Evolutionary conservation across 129 eudicot species (phyloP).

Genomic region (Chrysanthemum seticuspe): DNA sequence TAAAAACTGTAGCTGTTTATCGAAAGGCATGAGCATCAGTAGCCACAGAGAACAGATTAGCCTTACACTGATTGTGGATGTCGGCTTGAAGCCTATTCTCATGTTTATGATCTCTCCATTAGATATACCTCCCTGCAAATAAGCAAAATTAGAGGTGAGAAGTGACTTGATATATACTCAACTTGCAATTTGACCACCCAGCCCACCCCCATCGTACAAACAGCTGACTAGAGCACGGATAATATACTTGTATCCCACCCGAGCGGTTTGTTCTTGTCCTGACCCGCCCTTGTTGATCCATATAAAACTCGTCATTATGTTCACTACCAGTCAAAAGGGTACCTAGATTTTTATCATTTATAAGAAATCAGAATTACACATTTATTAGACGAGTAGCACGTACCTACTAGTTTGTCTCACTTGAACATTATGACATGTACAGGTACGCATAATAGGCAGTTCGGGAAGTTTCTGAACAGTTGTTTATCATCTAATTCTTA

Average conservation of each 20-base stretch:
- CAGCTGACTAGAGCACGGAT: constrained; percentile 4
- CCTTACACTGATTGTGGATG: constrained; percentile 81
- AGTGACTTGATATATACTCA: not conserved
- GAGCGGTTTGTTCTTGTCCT: constrained; percentile 97
- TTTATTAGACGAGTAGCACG: not conserved
- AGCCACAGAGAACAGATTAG: constrained; percentile 10
- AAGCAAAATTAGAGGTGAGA: constrained; percentile 10
- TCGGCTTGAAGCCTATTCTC: constrained; percentile 94
- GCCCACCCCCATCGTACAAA: not conserved
- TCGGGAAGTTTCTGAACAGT: too few species aligned
- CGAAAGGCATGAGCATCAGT: not conserved
- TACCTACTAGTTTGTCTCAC: constrained; percentile 14
- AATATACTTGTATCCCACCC: constrained; percentile 88
- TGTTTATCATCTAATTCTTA: too few species aligned
- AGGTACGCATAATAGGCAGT: too few species aligned
- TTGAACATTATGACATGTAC: not conserved
- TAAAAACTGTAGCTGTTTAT: constrained; percentile 1
- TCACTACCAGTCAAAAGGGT: constrained; percentile 94
- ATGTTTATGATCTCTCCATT: constrained; percentile 90
- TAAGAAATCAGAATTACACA: not conserved
- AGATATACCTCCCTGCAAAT: constrained; percentile 87
- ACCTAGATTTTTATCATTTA: constrained; percentile 44
- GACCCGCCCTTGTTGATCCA: constrained; percentile 67
- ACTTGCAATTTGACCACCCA: not conserved
- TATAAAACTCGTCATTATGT: constrained; percentile 92